Percentiles rank a stretch among this genome's conserved stretches.
Conservation (phyloP, 2,329 filamentous ascomycete species). For the Beauveria pseudobassiana region DNA sequence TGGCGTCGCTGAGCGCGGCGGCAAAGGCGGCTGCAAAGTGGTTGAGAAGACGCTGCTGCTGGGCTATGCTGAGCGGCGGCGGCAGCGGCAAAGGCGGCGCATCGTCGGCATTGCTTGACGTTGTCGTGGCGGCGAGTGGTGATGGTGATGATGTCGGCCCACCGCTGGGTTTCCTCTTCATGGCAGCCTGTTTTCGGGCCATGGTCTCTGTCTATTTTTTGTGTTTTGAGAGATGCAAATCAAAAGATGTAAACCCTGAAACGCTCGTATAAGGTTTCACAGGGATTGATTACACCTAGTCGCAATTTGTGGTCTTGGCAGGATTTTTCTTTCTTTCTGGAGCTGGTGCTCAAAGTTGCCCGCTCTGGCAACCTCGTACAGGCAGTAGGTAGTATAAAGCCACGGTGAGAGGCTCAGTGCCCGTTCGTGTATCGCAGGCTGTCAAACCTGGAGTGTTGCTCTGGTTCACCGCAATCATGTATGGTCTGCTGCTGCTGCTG, state of each 20-base stretch:
- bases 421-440: neutral
- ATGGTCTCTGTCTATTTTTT: neutral
- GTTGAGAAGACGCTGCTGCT: conserved; percentile 63
- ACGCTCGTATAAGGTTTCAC: neutral
- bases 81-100: neutral
- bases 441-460: neutral
- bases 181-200: no score
- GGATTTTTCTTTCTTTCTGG: neutral
- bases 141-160: no score
- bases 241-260: no score
- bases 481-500: neutral
- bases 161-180: no score
- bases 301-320: neutral
- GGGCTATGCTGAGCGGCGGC: neutral
- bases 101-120: neutral
- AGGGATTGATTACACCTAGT: neutral
- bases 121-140: neutral
- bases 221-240: neutral
- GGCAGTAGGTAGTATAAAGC: neutral
- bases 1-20: conserved; percentile 47
- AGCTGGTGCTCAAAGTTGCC: neutral
- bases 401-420: neutral
- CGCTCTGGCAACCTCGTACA: neutral
- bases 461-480: neutral
- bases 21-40: conserved; percentile 48